phyloP scores from a whole-genome alignment of 192 early-diverging fungal genomes.

The Backusella australiensis region DNA sequence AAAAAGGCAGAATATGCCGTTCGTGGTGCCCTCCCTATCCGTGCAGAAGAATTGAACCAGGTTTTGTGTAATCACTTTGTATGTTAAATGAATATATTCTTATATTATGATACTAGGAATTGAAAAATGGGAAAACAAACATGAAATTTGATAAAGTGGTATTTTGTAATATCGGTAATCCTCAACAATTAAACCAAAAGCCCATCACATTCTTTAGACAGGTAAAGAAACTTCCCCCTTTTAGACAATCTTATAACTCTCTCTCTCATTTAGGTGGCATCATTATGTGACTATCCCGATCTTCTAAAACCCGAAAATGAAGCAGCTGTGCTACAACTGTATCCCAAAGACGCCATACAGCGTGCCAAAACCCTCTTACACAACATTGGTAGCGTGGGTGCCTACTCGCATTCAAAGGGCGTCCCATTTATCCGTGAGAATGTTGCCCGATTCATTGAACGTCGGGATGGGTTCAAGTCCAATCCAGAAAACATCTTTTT shows the following conservation, averaged over 20 bases:
- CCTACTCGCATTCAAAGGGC: constrained; percentile 95
- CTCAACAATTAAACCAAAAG: constrained; percentile 85
- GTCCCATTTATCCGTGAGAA: constrained; percentile 75
- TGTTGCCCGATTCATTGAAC: constrained; percentile 85
- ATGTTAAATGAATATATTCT: neutral
- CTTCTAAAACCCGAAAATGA: constrained; percentile 62
- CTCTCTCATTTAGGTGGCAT: constrained; percentile 71
- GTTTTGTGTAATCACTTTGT: constrained; percentile 19
- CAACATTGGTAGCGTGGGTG: constrained; percentile 75
- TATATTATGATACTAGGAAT: neutral
- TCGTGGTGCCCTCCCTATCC: constrained; percentile 92
- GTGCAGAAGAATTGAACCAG: constrained; percentile 76
- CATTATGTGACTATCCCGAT: constrained; percentile 88
- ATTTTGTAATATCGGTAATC: constrained; percentile 91
- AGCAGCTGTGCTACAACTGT: constrained; percentile 53
- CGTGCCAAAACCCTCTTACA: constrained; percentile 72
- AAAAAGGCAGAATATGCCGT: constrained; percentile 90
- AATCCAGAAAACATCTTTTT: constrained; percentile 81
- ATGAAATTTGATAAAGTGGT: constrained; percentile 61
- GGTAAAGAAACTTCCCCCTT: constrained; percentile 35
- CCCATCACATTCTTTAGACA: constrained; percentile 98
- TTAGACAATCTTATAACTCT: constrained; percentile 47
- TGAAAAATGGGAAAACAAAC: neutral
- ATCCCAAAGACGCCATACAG: constrained; percentile 80
- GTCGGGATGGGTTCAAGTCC: constrained; percentile 85